Base-by-base conservation (phyloP, 2,329 filamentous ascomycete genomes). In the Aspergillus sp. region DNA sequence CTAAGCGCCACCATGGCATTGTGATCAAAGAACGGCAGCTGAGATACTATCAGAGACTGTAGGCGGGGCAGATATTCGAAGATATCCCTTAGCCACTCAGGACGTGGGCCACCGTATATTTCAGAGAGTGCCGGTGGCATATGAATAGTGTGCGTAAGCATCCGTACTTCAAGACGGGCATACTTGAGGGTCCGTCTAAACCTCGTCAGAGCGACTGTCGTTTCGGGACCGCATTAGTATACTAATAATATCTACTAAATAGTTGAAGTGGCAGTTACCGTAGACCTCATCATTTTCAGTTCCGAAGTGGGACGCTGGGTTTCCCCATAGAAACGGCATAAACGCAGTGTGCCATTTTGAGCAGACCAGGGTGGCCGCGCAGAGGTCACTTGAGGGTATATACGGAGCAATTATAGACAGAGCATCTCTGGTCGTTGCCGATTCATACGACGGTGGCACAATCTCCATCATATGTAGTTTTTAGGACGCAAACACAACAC, bases 11-110 rank as follows among this genome's bases (percentile, higher is more conserved):
- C 72, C 54, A 87, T 77, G 17, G 83, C 77, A 59, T 80, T 79
- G 66, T 87, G 83, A 56, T 87, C 85, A 64, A 87, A 86, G 66
- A 86, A 86, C 0, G 84, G 83, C 48, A 87, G 70, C 30, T 78
- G 79, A 15, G 83, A 80, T 11, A 87, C 83, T 57, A 86, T 79
- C 49, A 87, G 71, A 1, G 82, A 84, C 63, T 87, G 85, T 15
- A 87, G 72, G 52, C 80, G 79, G 3, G 85, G 85, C 19, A 87
- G 73, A 53, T 76, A 79, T 54, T 85, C 82, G 20, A 87, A 75
- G 4, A 86, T 76, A 58, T 86, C 83, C 49, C 80, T 76, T 39
- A 87, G 71, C 85, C 85, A 87, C 57, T 82, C 82, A 3, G 80
- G 75, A 56, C 82, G 80, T 1, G 83, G 84, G 13, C 83, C 82